These are phyloP conservation scores for Xerocomus brunneocitrinus DNA, from an alignment of 768 basidiomycete species.

Conservation along the genomic window DNA sequence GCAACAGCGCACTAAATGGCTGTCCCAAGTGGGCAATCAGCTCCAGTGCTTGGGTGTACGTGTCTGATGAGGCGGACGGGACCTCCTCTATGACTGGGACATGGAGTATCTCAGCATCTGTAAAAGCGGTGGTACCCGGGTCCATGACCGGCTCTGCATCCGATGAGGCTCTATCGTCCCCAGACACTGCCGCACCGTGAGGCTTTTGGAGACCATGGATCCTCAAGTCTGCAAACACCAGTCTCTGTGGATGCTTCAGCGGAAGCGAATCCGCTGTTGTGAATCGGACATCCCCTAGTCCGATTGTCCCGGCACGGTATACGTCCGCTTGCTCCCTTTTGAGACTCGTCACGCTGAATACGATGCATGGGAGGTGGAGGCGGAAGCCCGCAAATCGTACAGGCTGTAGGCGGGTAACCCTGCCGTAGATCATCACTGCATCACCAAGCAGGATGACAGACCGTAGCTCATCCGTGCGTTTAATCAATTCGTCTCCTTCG, in stretches of 20 bases:
- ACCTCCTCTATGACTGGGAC: neutral
- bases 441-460: neutral
- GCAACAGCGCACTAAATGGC: constrained; percentile 2
- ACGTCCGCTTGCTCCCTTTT: no score
- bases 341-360: no score
- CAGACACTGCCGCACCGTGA: no score
- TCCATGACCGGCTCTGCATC: neutral
- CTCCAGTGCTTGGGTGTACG: neutral
- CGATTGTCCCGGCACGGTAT: no score
- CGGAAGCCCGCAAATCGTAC: neutral
- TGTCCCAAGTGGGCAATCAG: constrained; percentile 5
- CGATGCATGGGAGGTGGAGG: no score
- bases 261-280: no score
- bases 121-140: neutral
- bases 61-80: neutral
- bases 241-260: no score
- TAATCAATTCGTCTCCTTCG: neutral
- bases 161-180: neutral
- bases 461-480: no score
- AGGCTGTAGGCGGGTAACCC: neutral
- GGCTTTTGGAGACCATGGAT: no score
- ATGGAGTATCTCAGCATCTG: neutral
- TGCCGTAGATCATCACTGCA: neutral
- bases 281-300: no score
- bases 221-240: no score